phyloP scores from a whole-genome alignment of 176 grass and related monocot species.

The Carex parvula region DNA sequence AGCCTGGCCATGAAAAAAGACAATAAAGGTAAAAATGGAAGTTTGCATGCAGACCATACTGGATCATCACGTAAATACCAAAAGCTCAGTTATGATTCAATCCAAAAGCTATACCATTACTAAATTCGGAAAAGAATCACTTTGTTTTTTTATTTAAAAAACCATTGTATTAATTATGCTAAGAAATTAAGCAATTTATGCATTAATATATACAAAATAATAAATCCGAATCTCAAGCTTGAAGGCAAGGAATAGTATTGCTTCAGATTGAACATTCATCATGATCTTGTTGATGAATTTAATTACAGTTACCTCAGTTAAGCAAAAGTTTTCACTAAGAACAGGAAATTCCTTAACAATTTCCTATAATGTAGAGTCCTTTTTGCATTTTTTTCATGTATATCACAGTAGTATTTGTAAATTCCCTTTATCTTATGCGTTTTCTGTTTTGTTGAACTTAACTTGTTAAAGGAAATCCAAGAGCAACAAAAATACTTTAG shows the following conservation, averaged over 20 bases:
- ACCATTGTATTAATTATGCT: not conserved
- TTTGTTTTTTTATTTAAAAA: not conserved
- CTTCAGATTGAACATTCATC: not conserved
- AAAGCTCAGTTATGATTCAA: not conserved
- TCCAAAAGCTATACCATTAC: not conserved
- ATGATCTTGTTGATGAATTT: not conserved
- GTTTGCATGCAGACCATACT: not conserved
- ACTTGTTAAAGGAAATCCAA: not conserved
- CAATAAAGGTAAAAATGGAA: not conserved
- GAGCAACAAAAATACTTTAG: not conserved
- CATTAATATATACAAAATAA: not conserved
- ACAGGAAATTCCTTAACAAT: not conserved
- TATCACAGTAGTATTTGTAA: not conserved
- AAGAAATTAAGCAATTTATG: conserved; percentile 1
- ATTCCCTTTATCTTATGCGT: not conserved
- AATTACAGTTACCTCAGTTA: not conserved
- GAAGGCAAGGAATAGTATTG: not conserved
- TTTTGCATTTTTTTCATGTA: not conserved
- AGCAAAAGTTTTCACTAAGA: not conserved
- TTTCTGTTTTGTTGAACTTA: not conserved
- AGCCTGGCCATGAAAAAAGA: conserved; percentile 17
- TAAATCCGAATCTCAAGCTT: not conserved
- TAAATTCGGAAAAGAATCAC: not conserved
- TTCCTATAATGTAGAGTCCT: not conserved
- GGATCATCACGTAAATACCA: not conserved